Evolutionary conservation across 768 basidiomycete species (phyloP).

Genomic region (Gyrodon lividus): DNA sequence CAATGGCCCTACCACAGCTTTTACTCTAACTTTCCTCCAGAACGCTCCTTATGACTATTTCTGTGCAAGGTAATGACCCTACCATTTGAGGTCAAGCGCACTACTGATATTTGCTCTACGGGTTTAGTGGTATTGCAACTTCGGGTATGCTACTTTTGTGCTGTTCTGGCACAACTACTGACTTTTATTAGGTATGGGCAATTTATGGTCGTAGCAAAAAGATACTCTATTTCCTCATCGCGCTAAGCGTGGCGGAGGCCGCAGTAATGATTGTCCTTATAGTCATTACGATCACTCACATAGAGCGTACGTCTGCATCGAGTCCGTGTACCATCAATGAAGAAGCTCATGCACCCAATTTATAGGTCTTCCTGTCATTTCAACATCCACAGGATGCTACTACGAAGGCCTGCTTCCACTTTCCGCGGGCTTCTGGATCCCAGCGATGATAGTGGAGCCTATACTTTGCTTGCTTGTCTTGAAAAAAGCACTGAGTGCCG

Average conservation of each 20-base stretch:
- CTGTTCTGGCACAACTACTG: neutral
- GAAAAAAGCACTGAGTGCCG: conserved; percentile 13
- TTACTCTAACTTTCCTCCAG: neutral
- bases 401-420: conserved; percentile 18
- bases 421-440: conserved; percentile 25
- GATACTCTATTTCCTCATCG: neutral
- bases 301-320: conserved; percentile 4
- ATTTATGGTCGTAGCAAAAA: conserved; percentile 7
- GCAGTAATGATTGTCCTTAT: conserved; percentile 6
- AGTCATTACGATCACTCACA: conserved; percentile 2
- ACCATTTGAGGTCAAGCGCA: neutral
- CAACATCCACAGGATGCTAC: conserved; percentile 21
- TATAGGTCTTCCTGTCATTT: conserved; percentile 18
- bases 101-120: neutral
- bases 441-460: conserved; percentile 24
- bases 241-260: neutral
- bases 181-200: conserved; percentile 10
- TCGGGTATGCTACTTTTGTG: neutral
- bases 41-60: conserved; percentile 11
- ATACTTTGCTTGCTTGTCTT: conserved; percentile 23
- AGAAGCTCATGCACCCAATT: neutral
- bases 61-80: conserved; percentile 7
- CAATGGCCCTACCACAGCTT: neutral
- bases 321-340: neutral
- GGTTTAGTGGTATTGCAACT: conserved; percentile 6